Conservation (phyloP, 106 monocot genomes). For the Narthecium ossifragum region DNA sequence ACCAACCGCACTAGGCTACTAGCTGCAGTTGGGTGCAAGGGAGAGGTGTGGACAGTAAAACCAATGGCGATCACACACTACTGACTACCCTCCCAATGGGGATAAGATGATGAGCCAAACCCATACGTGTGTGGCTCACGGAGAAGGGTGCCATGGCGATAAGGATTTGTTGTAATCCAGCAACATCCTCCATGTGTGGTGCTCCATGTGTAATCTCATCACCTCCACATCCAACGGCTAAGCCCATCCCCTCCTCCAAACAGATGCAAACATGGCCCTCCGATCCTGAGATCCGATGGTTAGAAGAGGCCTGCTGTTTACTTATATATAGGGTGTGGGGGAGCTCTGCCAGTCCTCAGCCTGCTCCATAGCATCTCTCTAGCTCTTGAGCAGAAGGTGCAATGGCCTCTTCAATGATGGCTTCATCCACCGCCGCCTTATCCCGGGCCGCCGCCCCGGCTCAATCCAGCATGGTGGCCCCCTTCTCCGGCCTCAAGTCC, state of each 20-base stretch:
- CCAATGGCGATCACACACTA: too few species aligned
- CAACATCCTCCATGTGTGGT: conserved; percentile 1
- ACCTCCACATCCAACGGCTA: neutral
- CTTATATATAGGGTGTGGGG: neutral
- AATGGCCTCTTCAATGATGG: conserved; percentile 14
- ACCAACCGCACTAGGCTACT: too few species aligned
- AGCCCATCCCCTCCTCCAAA: neutral
- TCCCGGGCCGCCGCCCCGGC: conserved; percentile 1
- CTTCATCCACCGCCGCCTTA: neutral
- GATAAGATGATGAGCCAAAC: too few species aligned
- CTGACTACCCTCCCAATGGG: too few species aligned
- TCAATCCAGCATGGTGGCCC: conserved; percentile 7
- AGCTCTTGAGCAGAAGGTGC: neutral
- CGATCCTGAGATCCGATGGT: neutral
- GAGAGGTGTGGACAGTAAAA: too few species aligned
- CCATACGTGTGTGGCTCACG: too few species aligned
- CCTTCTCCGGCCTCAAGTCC: conserved; percentile 10
- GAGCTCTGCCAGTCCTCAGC: neutral
- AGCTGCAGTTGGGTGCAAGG: too few species aligned
- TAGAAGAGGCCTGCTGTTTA: neutral
- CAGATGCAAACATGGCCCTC: too few species aligned
- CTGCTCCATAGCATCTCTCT: neutral
- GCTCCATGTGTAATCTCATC: conserved; percentile 1
- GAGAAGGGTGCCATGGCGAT: neutral
- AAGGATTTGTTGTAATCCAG: neutral